Evolutionary conservation across 2,329 filamentous ascomycete genomes (phyloP), one percentile per base, ranked within the genome.

Genomic region (Pezicula carpinea): DNA sequence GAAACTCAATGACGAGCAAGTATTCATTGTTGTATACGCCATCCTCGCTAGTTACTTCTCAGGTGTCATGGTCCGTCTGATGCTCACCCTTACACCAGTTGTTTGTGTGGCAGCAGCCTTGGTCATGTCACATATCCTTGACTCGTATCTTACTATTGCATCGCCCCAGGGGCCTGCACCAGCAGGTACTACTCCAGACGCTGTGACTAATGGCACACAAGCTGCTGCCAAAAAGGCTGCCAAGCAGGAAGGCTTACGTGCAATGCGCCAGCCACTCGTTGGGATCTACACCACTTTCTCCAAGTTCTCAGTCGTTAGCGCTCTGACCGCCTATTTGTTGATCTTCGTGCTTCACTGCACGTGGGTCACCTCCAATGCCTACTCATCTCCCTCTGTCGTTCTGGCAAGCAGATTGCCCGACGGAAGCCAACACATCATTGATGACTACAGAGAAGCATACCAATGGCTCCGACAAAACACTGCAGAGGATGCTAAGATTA

Each of bases 391-490:
- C 5, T 99, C 93, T 0, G 93, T 99, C 43, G 93, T 99, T 23
- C 75, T 99, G 61, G 93, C 93, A 18, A 96, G 91, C 64, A 83
- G 83, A 57, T 77, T 96, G 71, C 90, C 92, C 2, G 93, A 99
- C 64, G 93, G 95, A 53, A 93, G 85, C 66, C 92, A 97, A 66
- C 91, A 95, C 71, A 99, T 99, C 66, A 99, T 99, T 62, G 93
- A 99, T 64, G 93, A 99, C 68, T 99, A 99, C 73, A 87, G 93
- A 64, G 93, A 99, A 77, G 93, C 93, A 2, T 99, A 99, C 73
- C 95, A 99, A 73, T 99, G 93, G 93, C 83, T 99, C 42, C 87
- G 93, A 54, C 93, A 99, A 70, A 99, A 99, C 75, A 99, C 95
- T 8, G 79, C 85, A 51, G 80, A 92, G 57, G 88, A 96, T 60